phyloP scores from a whole-genome alignment of 495 filamentous ascomycete species.

The Podospora pseudopauciseta region DNA sequence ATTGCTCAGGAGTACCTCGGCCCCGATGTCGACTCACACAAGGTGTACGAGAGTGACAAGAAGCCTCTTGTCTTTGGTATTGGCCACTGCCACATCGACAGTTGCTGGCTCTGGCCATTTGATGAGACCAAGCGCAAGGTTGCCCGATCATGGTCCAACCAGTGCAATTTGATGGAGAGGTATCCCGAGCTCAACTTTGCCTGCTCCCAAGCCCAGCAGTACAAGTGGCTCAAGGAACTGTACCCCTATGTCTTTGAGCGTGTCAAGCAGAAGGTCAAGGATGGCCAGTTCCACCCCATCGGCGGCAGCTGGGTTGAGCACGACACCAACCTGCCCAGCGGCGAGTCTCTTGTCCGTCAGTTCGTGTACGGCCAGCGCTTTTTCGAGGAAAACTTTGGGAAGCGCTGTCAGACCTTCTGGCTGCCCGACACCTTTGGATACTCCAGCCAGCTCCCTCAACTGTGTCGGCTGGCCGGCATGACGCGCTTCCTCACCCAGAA shows the following conservation, averaged over 20 bases:
- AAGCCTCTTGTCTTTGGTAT: slow-evolving; percentile 79
- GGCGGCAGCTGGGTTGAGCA: slow-evolving; percentile 99
- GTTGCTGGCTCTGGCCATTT: slow-evolving; percentile 97
- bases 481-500: slow-evolving; percentile 96
- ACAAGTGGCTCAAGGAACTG: slow-evolving; percentile 89
- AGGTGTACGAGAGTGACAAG: slow-evolving; percentile 76
- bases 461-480: slow-evolving; percentile 91
- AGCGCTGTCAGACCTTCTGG: slow-evolving; percentile 90
- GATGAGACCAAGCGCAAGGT: slow-evolving; percentile 99
- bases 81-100: slow-evolving; percentile 96
- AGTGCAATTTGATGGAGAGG: slow-evolving; percentile 88
- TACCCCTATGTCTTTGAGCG: slow-evolving; percentile 87
- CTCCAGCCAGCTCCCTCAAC: slow-evolving; percentile 86
- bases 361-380: slow-evolving; percentile 93
- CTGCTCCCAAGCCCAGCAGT: slow-evolving; percentile 92
- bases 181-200: slow-evolving; percentile 93
- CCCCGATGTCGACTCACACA: slow-evolving; percentile 69
- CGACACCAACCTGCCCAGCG: slow-evolving; percentile 94
- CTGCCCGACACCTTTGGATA: slow-evolving; percentile 97
- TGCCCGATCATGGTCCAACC: slow-evolving; percentile 91
- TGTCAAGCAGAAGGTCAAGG: slow-evolving; percentile 84
- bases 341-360: slow-evolving; percentile 91
- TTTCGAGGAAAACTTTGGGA: slow-evolving; percentile 90
- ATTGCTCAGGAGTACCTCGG: slow-evolving; percentile 83
- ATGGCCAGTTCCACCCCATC: slow-evolving; percentile 88